A percentile compares a stretch with the other conserved stretches of the same genome.
Evolutionary conservation across 331 rosid genomes (phyloP).

Genomic region (Acacia concinna): DNA sequence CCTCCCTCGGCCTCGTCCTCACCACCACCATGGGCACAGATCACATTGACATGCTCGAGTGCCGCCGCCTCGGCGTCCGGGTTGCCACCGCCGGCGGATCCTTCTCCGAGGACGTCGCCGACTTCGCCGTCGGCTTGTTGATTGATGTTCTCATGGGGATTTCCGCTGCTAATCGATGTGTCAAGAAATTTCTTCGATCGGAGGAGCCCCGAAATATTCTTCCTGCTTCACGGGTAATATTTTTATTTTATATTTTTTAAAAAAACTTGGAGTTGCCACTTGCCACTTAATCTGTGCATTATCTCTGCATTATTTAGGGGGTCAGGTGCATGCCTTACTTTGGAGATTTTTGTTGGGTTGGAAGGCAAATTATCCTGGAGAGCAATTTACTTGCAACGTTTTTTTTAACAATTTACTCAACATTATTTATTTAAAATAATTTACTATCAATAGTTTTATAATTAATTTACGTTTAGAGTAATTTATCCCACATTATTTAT

Average conservation of each 20-base stretch:
- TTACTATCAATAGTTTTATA: no score
- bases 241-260: no score
- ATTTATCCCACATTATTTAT: no score
- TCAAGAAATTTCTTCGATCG: constrained; percentile 10
- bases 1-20: constrained; percentile 36
- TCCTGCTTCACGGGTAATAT: constrained; percentile 27
- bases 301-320: neutral
- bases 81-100: constrained; percentile 30
- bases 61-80: constrained; percentile 30
- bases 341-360: no score
- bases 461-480: no score
- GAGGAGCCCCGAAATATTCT: constrained; percentile 5
- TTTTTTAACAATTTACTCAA: no score
- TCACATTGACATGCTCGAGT: constrained; percentile 44
- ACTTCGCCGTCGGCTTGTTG: constrained; percentile 37
- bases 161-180: constrained; percentile 32
- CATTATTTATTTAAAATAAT: no score
- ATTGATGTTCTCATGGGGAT: constrained; percentile 41
- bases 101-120: constrained; percentile 39
- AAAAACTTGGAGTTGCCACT: no score
- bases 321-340: no score
- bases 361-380: no score
- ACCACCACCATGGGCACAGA: constrained; percentile 41
- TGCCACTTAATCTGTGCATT: neutral
- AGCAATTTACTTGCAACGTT: no score